Evolutionary conservation across 352 stramenopile species (phyloP), one percentile per base, ranked within the genome.

Genomic region (Lagenidium giganteum): DNA sequence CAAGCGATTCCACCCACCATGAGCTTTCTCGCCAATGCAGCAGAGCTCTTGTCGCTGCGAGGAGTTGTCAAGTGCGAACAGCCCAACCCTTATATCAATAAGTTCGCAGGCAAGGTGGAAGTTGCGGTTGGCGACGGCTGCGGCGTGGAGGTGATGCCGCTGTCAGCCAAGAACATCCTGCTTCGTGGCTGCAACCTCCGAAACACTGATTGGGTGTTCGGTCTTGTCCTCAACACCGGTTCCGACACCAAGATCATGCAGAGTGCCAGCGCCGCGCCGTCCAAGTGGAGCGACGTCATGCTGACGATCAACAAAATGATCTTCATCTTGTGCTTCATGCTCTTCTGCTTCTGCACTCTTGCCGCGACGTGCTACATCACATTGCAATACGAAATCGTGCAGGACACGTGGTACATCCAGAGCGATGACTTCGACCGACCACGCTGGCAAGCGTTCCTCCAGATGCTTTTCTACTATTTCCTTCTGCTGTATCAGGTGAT

Each of bases 401-500:
- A 63, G 27, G 59, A 87, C 27, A 81, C 72, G 32, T 91, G 79
- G 79, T 91, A 91, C 47, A 83, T 89, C 55, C 41, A 79, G 48
- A 53, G 74, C 0, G 43, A 51, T 11, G 46, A 71, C 5, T 29
- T 56, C 3, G 63, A 76, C 33, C 41, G 71, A 20, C 58, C 63
- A 30, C 72, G 64, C 16, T 64, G 77, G 33, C 47, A 79, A 20
- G 57, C 67, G 22, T 88, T 83, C 36, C 72, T 96, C 29, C 84
- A 95, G 55, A 95, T 91, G 61, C 77, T 95, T 40, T 96, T 97
- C 39, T 93, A 93, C 63, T 96, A 95, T 63, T 87, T 96, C 27
- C 57, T 97, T 25, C 65, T 96, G 47, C 73, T 92, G 33, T 93
- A 91, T 57, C 81, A 94, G 52, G 86, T 97, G 28, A 95, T 97